Conservation (phyloP, 1,284 basidiomycete genomes). For the Apiotrichum sp. region DNA sequence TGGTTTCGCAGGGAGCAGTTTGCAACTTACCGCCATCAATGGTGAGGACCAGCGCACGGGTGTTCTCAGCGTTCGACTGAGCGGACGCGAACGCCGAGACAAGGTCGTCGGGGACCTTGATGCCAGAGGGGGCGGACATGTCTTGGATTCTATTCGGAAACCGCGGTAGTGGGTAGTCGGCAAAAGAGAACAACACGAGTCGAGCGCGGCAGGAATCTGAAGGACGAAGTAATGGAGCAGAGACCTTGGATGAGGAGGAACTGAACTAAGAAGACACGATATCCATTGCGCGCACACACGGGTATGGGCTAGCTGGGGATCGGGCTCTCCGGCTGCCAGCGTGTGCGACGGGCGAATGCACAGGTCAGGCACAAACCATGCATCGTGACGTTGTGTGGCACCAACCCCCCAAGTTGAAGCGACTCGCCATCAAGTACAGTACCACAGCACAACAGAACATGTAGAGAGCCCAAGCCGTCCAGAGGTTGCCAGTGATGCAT, state of each 20-base stretch:
- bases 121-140: constrained; percentile 46
- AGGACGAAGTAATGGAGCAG: too few relatives aligned
- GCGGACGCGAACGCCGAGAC: constrained; percentile 36
- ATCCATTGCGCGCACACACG: too few relatives aligned
- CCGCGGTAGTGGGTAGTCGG: not conserved
- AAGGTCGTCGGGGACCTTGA: constrained; percentile 40
- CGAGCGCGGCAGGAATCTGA: too few relatives aligned
- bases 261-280: too few relatives aligned
- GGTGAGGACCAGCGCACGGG: constrained; percentile 42
- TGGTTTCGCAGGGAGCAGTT: too few relatives aligned
- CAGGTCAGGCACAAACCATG: too few relatives aligned
- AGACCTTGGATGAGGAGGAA: too few relatives aligned
- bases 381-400: not conserved
- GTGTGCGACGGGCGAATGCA: too few relatives aligned
- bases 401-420: not conserved
- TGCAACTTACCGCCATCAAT: constrained; percentile 42
- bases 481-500: too few relatives aligned
- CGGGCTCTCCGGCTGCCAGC: not conserved
- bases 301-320: not conserved
- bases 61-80: constrained; percentile 21
- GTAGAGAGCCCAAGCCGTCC: too few relatives aligned
- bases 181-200: not conserved
- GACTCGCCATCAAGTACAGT: too few relatives aligned
- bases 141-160: not conserved
- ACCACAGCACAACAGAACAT: too few relatives aligned